phyloP scores from a whole-genome alignment of 2,329 filamentous ascomycete species.

The Aspergillus pseudoviridinutans region DNA sequence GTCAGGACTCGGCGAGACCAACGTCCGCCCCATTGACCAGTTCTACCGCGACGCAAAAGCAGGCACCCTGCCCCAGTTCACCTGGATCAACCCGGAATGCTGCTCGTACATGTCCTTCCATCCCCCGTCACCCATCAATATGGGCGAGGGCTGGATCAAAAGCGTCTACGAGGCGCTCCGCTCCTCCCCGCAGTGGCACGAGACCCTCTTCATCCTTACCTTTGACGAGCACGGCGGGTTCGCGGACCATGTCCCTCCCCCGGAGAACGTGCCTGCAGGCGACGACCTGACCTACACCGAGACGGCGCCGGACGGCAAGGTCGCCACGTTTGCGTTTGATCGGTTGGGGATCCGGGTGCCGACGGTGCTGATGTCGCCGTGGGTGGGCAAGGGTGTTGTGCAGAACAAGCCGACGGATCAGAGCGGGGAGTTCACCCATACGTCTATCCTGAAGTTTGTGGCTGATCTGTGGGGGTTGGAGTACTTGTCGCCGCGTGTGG shows the following conservation, averaged over 20 bases:
- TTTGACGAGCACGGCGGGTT: conserved; percentile 50
- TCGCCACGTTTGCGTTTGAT: conserved; percentile 39
- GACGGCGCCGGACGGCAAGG: conserved; percentile 30
- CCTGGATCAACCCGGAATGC: conserved; percentile 51
- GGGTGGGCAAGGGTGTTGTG: conserved; percentile 41
- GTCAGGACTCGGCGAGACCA: conserved; percentile 31
- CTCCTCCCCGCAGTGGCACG: conserved; percentile 44
- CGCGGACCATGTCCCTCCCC: conserved; percentile 45
- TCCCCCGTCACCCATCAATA: conserved; percentile 42
- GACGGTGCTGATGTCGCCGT: conserved; percentile 42
- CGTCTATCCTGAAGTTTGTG: conserved; percentile 42
- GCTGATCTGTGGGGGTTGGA: conserved; percentile 43
- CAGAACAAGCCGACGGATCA: conserved; percentile 38
- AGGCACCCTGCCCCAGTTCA: conserved; percentile 44
- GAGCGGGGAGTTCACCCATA: conserved; percentile 43
- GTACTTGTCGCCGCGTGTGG: conserved; percentile 36
- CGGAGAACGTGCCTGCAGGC: conserved; percentile 36
- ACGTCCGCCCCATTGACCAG: conserved; percentile 35
- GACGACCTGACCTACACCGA: conserved; percentile 34
- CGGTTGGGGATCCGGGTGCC: conserved; percentile 44
- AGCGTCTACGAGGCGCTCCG: conserved; percentile 45
- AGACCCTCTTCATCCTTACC: conserved; percentile 46
- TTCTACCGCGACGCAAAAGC: conserved; percentile 45
- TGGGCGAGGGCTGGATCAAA: conserved; percentile 45
- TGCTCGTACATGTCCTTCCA: conserved; percentile 49